phyloP scores from a whole-genome alignment of 495 filamentous ascomycete species.

The Hyaloscypha hepaticicola region DNA sequence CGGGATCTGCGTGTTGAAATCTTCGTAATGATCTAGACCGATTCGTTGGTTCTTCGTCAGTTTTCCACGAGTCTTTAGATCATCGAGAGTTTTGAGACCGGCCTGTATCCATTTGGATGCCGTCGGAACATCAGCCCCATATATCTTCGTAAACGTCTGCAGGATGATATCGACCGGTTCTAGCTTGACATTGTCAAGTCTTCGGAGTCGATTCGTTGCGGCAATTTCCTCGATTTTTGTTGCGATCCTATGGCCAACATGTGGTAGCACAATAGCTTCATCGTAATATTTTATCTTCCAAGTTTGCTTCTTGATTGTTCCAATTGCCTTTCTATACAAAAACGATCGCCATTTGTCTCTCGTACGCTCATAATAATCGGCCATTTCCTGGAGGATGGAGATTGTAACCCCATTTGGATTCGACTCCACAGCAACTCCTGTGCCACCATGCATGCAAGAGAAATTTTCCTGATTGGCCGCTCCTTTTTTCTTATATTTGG shows the following conservation, averaged over 20 bases:
- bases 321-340: constrained; percentile 80
- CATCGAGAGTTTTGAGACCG: constrained; percentile 72
- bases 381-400: constrained; percentile 77
- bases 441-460: constrained; percentile 60
- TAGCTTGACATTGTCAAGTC: constrained; percentile 64
- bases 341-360: constrained; percentile 78
- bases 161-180: constrained; percentile 65
- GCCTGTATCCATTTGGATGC: constrained; percentile 77
- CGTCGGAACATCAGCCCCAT: constrained; percentile 70
- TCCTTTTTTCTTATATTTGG: constrained; percentile 15
- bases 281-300: constrained; percentile 63
- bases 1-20: constrained; percentile 82
- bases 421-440: constrained; percentile 23
- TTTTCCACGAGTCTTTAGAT: constrained; percentile 61
- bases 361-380: constrained; percentile 68
- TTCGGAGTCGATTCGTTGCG: constrained; percentile 67
- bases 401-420: constrained; percentile 74
- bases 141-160: constrained; percentile 71
- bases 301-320: constrained; percentile 65
- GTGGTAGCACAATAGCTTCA: constrained; percentile 66
- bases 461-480: constrained; percentile 49
- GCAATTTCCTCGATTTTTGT: constrained; percentile 91
- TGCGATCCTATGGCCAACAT: constrained; percentile 75
- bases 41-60: constrained; percentile 75
- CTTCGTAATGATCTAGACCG: constrained; percentile 78